phyloP scores from a whole-genome alignment of 2,329 filamentous ascomycete species.

The Eurotiales sp. region DNA sequence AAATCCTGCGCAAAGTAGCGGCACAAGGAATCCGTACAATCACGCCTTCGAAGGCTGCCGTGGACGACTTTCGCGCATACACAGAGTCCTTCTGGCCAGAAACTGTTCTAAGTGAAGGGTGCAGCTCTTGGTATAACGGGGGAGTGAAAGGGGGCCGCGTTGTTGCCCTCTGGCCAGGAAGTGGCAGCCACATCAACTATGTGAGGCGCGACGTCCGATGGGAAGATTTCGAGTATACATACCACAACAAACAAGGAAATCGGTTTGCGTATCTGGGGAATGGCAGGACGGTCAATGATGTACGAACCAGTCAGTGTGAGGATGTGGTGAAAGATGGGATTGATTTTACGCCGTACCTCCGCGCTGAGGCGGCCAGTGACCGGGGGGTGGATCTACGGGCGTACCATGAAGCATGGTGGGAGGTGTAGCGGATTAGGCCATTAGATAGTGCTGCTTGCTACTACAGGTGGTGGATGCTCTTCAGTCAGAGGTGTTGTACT shows the following conservation, averaged over 20 bases:
- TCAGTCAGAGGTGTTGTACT: too few species aligned
- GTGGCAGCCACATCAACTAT: slow-evolving; percentile 11
- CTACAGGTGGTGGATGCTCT: too few species aligned
- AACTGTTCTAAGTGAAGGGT: slow-evolving; percentile 13
- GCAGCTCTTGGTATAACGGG: slow-evolving; percentile 17
- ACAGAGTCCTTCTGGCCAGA: slow-evolving; percentile 8
- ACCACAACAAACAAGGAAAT: slow-evolving; percentile 19
- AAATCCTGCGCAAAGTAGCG: slow-evolving; percentile 12
- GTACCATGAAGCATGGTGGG: background rate
- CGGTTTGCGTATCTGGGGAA: slow-evolving; percentile 21
- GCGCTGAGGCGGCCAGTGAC: background rate
- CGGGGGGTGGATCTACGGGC: background rate
- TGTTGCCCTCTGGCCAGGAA: slow-evolving; percentile 23
- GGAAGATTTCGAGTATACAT: slow-evolving; percentile 21
- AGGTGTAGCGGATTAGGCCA: too few species aligned
- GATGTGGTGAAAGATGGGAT: background rate
- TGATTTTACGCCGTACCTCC: background rate
- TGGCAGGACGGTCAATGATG: slow-evolving; percentile 16
- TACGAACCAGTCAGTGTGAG: background rate
- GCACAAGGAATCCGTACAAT: slow-evolving; percentile 21
- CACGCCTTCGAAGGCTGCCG: slow-evolving; percentile 10
- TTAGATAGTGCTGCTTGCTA: too few species aligned
- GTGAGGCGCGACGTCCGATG: slow-evolving; percentile 15
- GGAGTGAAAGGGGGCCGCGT: slow-evolving; percentile 20
- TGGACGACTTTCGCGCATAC: slow-evolving; percentile 11